Evolutionary conservation across 75 land plant species (phyloP), one percentile per base, ranked within the genome.

Genomic region (Cryptomeria japonica): DNA sequence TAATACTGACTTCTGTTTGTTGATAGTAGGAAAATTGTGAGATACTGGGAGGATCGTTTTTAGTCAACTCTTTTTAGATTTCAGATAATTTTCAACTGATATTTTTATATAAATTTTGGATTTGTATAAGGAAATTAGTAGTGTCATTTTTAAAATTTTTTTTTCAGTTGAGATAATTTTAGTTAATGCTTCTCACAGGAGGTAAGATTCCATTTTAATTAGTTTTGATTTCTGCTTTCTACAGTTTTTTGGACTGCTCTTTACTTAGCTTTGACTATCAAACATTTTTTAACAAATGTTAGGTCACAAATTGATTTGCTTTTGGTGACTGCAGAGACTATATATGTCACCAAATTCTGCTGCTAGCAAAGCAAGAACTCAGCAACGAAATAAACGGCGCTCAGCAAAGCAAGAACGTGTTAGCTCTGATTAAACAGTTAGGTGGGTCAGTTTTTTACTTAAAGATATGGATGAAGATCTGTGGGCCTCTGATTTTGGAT

Each of bases 281-380:
- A 42, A 44, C n/a, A n/a, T n/a, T 41, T 75, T 83, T 75, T 34
- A 83, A 5, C 37, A 84, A 37, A 87, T 41, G 22, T 44, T 44
- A 19, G 28, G 25, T 15, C 39, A 16, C n/a, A 44, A 14, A 64
- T 25, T 64, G 70, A 64, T 61, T 80, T 64, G 31, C 42, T 89
- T 84, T 85, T 85, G 76, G 80, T 56, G 79, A 53, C 37, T 93
- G 88, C 94, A 97, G 98, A 97, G 95, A 84, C 41, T 92, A 91
- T 90, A 85, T 75, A 89, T 49, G 89, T 95, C 97, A n/a, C 95
- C 97, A 49, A 95, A 95, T 68, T 97, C 99, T 19, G 91, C 87
- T 32, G 42, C 89, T 12, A 93, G 91, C 88, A 98, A 96, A 87
- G 96, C 94, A 14, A 91, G 98, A 86, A 94, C 97, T 31, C 96